Percentiles rank a stretch among this genome's conserved stretches.
These are phyloP conservation scores for Chlorella sp. DNA, from an alignment of 139 green algal species.

Conservation along the genomic window DNA sequence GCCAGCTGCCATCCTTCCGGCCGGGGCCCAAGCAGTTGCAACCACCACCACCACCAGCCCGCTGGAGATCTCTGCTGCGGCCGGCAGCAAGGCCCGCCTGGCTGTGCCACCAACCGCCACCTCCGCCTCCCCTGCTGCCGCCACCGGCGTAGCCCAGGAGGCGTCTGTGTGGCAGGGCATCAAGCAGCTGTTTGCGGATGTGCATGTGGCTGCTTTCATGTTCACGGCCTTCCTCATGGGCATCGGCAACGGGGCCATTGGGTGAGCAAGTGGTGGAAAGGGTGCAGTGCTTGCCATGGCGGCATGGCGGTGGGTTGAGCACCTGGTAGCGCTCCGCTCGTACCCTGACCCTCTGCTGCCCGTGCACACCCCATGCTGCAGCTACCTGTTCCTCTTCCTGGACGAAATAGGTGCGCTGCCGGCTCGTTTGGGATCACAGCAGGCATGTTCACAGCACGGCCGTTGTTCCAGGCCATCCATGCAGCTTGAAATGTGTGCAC, in stretches of 20 bases:
- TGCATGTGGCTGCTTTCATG: conserved; percentile 30
- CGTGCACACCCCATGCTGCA: neutral
- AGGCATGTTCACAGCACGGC: neutral
- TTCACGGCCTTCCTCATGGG: conserved; percentile 37
- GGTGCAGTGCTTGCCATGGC: no score
- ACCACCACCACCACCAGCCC: neutral
- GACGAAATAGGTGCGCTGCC: conserved; percentile 19
- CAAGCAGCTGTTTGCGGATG: neutral
- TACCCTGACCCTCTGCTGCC: neutral
- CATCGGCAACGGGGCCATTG: conserved; percentile 33
- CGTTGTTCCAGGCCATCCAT: neutral
- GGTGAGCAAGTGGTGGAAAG: neutral
- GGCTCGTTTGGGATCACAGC: neutral
- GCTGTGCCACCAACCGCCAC: neutral
- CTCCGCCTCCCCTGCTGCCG: neutral
- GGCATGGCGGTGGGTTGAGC: no score
- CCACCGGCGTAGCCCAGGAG: neutral
- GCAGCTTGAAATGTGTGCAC: no score
- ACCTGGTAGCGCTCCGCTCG: no score
- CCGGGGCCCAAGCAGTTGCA: no score
- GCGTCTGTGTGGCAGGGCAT: conserved; percentile 15
- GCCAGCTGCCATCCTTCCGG: no score
- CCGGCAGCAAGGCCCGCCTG: neutral
- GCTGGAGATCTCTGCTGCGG: neutral
- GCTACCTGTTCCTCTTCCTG: conserved; percentile 46